Conservation (phyloP, 441 rosid species). For the Populus tomentosa region DNA sequence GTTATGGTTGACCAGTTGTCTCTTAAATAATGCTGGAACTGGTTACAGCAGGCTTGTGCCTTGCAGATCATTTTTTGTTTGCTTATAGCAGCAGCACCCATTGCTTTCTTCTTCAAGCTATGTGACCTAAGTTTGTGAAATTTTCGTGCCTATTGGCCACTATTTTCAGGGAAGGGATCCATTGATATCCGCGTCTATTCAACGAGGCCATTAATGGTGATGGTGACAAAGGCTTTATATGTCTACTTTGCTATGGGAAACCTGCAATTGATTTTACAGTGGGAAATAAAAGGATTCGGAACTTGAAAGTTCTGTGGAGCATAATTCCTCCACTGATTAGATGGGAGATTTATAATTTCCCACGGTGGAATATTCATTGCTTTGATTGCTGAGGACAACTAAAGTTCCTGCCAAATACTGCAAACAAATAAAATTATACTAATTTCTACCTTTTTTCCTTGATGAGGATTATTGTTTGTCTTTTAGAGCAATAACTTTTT, state of each 20-base stretch:
- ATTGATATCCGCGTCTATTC: not conserved
- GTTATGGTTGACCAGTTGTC: constrained; percentile 19
- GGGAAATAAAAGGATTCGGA: too few relatives aligned
- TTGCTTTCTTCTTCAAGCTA: not conserved
- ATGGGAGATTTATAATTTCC: too few relatives aligned
- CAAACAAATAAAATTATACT: too few relatives aligned
- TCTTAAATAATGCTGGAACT: constrained; percentile 19
- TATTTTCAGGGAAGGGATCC: not conserved
- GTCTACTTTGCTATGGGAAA: not conserved
- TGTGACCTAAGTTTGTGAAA: constrained; percentile 3
- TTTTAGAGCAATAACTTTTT: too few relatives aligned
- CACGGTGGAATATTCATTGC: too few relatives aligned
- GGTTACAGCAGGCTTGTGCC: not conserved
- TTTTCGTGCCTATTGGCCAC: constrained; percentile 9
- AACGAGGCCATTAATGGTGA: not conserved
- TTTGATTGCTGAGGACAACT: too few relatives aligned
- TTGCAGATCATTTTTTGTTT: not conserved
- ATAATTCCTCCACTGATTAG: too few relatives aligned
- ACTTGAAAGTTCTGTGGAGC: too few relatives aligned
- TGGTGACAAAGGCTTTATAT: not conserved
- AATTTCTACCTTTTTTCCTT: too few relatives aligned
- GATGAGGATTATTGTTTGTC: too few relatives aligned
- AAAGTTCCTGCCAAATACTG: too few relatives aligned
- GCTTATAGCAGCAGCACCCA: not conserved
- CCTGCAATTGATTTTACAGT: too few relatives aligned